Conservation (phyloP, 2,329 filamentous ascomycete genomes). For the Dactylellina parvicollis region DNA sequence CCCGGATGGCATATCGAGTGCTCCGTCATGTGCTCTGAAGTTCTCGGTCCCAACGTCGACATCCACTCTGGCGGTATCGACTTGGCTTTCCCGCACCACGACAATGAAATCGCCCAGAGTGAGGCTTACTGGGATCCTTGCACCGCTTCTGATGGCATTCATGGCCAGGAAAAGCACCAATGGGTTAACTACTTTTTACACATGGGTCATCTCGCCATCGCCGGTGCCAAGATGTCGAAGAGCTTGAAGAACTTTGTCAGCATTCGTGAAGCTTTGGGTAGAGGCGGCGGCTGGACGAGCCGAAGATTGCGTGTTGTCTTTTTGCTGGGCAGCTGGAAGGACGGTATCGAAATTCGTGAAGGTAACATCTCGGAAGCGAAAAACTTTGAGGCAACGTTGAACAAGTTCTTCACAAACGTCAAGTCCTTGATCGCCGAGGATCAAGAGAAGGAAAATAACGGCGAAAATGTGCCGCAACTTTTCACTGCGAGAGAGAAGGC, state of each 20-base stretch:
- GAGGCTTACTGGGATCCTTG: constrained; percentile 77
- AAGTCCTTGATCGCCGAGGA: constrained; percentile 64
- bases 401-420: constrained; percentile 69
- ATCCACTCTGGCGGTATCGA: constrained; percentile 94
- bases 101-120: constrained; percentile 89
- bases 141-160: constrained; percentile 57
- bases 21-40: constrained; percentile 91
- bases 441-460: constrained; percentile 50
- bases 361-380: constrained; percentile 79
- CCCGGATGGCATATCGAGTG: constrained; percentile 98
- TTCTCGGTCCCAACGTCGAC: constrained; percentile 86
- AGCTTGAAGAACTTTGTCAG: constrained; percentile 95
- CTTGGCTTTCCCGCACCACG: constrained; percentile 88
- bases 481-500: constrained; percentile 55
- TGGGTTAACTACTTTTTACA: constrained; percentile 98
- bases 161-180: constrained; percentile 64
- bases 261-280: constrained; percentile 80
- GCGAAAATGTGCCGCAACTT: constrained; percentile 55
- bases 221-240: constrained; percentile 95
- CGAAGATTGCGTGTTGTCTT: constrained; percentile 86
- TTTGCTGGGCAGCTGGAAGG: constrained; percentile 86
- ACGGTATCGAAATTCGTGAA: constrained; percentile 88
- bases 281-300: constrained; percentile 73
- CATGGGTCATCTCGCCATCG: constrained; percentile 90
- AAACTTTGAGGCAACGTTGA: constrained; percentile 82